Percentiles rank a stretch among this genome's conserved stretches.
Conservation (phyloP, 164 flowering plant genomes). For the Sedum album region DNA sequence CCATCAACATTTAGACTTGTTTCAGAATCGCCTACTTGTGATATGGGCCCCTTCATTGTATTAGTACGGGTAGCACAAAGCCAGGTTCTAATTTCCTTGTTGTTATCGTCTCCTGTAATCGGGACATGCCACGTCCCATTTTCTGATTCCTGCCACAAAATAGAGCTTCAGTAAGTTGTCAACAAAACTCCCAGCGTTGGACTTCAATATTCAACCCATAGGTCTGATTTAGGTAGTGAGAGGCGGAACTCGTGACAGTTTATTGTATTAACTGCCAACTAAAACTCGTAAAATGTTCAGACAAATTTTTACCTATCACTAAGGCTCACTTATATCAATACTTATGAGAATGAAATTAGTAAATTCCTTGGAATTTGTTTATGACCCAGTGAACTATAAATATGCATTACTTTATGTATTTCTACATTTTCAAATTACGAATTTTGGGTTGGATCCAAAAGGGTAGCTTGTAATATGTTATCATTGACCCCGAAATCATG, state of each 20-base stretch:
- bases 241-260: not conserved
- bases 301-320: not conserved
- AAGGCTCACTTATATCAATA: not conserved
- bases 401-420: no score
- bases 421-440: no score
- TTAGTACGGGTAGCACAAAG: slow-evolving; percentile 48
- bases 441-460: not conserved
- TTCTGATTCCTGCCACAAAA: slow-evolving; percentile 55
- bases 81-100: slow-evolving; percentile 46
- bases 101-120: slow-evolving; percentile 23
- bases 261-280: no score
- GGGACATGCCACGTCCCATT: slow-evolving; percentile 86
- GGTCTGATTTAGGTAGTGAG: not conserved
- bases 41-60: not conserved
- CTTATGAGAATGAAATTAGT: not conserved
- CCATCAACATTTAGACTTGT: not conserved
- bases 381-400: no score
- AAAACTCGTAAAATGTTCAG: not conserved
- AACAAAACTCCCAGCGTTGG: not conserved
- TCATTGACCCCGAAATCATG: no score
- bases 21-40: not conserved
- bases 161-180: not conserved
- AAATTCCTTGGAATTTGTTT: no score
- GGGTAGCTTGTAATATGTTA: no score
- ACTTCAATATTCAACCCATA: not conserved